Conservation (phyloP, 2,329 filamentous ascomycete species). For the Fusarium protoensiforme region DNA sequence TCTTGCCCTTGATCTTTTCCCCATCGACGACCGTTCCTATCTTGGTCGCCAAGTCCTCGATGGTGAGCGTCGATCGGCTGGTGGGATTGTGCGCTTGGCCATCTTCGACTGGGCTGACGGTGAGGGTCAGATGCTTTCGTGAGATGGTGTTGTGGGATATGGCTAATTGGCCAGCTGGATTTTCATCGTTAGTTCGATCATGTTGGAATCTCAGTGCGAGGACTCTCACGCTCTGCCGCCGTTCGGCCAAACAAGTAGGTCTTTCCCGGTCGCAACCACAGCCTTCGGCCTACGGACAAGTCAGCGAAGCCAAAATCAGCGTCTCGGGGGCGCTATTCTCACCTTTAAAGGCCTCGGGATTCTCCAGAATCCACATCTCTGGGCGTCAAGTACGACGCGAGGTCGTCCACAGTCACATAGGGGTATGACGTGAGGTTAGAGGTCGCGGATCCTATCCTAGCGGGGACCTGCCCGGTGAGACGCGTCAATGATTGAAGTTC, state of each 20-base stretch:
- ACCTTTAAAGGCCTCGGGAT: conserved; percentile 64
- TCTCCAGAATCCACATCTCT: conserved; percentile 74
- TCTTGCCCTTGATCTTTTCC: conserved; percentile 72
- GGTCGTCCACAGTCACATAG: conserved; percentile 32
- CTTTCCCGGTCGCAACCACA: conserved; percentile 89
- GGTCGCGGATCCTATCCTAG: conserved; percentile 34
- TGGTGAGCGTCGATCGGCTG: conserved; percentile 74
- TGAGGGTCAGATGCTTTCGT: conserved; percentile 85
- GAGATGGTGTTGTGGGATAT: conserved; percentile 88
- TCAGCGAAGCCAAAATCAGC: conserved; percentile 1
- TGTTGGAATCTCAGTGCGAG: too few species aligned
- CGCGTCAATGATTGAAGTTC: conserved; percentile 25
- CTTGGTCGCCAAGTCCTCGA: conserved; percentile 87
- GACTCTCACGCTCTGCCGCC: conserved; percentile 67
- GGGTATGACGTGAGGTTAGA: conserved; percentile 40
- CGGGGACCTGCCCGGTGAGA: conserved; percentile 23
- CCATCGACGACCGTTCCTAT: conserved; percentile 85
- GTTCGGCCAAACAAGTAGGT: conserved; percentile 88
- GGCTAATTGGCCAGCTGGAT: conserved; percentile 70
- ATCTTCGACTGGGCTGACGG: conserved; percentile 72
- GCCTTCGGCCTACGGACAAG: conserved; percentile 55
- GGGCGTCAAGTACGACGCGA: conserved; percentile 25
- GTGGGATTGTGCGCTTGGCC: conserved; percentile 74
- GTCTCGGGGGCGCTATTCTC: conserved; percentile 7
- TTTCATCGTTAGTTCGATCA: not conserved